Evolutionary conservation across 2,329 filamentous ascomycete species (phyloP), one percentile per base, ranked within the genome.

Genomic region (Eutypella sp.): DNA sequence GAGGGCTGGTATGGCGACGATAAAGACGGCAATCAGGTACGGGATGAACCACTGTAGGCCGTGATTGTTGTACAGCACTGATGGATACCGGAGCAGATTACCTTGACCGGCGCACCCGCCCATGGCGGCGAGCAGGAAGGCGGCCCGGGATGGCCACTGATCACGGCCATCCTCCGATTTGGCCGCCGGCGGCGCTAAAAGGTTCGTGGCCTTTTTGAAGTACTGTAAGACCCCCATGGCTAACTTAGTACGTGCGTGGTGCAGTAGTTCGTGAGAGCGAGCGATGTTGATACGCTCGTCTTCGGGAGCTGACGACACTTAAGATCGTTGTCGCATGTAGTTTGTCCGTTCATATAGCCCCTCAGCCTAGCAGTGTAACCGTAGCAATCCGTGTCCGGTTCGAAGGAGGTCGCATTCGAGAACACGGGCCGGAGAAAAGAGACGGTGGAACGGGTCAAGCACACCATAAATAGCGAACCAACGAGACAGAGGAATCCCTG

Each of bases 31-130:
- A 46, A 80, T 62, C 4, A 80, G 57, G 49, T 81, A 81, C 0
- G 77, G 78, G 16, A 81, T 72, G 58, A 79, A 81, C 78, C 78
- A 81, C 54, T 81, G 77, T 5, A 80, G 64, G 3, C 78, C 78
- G 46, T 77, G 70, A 57, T 81, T 81, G 63, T 80, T 81, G 69
- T 78, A 81, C 2, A 79, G 70, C 33, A 77, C 73, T 0, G 75
- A 79, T 2, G 78, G 78, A 48, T 80, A 81, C 23, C 78, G 69
- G 18, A 81, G 66, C 20, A 81, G 65, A 55, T 81, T 81, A 23
- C 77, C 78, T 64, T 79, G 76, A 40, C 77, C 77, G 1, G 75
- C 75, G 52, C 74, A 78, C 42, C 78, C 78, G 37, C 78, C 76
- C 75, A 80, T 79, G 3, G 76, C 72, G 16, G 78, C 76, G 22